These are phyloP conservation scores for Nannizziopsis arthrosporioides DNA, from an alignment of 2,329 filamentous ascomycete species.

Conservation along the genomic window DNA sequence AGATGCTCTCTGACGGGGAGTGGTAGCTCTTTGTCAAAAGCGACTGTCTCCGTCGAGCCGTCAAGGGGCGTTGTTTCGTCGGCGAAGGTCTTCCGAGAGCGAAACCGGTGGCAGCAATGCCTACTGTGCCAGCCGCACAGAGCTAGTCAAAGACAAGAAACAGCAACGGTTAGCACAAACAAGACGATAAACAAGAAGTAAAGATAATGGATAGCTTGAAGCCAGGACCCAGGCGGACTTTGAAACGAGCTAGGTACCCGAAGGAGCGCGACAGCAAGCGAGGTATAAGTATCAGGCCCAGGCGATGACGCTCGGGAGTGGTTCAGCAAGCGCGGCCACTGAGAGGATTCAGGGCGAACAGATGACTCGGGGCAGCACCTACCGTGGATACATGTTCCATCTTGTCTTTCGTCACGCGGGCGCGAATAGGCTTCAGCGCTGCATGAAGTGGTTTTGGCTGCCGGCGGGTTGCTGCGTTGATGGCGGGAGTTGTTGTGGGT, in stretches of 20 bases:
- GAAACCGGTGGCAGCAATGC: constrained; percentile 48
- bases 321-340: neutral
- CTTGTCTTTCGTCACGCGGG: constrained; percentile 6
- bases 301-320: neutral
- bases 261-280: too few species aligned
- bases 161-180: neutral
- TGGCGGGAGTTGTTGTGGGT: neutral
- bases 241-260: too few species aligned
- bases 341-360: neutral
- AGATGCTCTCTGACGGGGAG: neutral
- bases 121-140: constrained; percentile 52
- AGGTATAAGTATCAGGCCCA: too few species aligned
- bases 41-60: constrained; percentile 8
- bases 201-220: constrained; percentile 9
- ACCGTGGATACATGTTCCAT: constrained; percentile 27
- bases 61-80: constrained; percentile 10
- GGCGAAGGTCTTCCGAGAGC: constrained; percentile 44
- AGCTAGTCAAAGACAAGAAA: constrained; percentile 37
- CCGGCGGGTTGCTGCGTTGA: neutral
- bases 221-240: neutral
- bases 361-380: constrained; percentile 11
- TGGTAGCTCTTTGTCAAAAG: constrained; percentile 3
- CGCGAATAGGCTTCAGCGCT: constrained; percentile 10
- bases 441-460: constrained; percentile 11
- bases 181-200: neutral